Evolutionary conservation across 2,329 filamentous ascomycete genomes (phyloP).

Genomic region (Dryadomyces quercus-mongolicae): DNA sequence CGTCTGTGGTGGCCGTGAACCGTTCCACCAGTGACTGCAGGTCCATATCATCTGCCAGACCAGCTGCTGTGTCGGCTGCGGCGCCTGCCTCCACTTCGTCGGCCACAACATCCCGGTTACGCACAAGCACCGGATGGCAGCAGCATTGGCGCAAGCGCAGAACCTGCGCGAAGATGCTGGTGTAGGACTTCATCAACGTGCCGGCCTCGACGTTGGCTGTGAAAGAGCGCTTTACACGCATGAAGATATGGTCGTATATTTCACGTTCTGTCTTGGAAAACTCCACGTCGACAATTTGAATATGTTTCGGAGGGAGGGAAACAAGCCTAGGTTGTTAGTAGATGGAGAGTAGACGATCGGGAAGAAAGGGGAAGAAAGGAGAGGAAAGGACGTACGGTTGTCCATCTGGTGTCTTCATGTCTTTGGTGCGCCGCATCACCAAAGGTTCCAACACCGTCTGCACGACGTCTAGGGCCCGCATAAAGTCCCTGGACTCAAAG

Average conservation of each 20-base stretch:
- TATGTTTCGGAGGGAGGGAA: slow-evolving; percentile 63
- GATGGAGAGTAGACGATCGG: background rate
- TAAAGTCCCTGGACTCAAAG: slow-evolving; percentile 90
- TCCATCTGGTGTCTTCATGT: slow-evolving; percentile 92
- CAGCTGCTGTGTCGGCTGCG: slow-evolving; percentile 65
- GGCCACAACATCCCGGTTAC: slow-evolving; percentile 71
- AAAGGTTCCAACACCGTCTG: slow-evolving; percentile 92
- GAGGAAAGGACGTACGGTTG: slow-evolving; percentile 22
- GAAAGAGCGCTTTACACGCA: slow-evolving; percentile 71
- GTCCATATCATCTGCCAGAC: slow-evolving; percentile 92
- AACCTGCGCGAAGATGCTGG: slow-evolving; percentile 95
- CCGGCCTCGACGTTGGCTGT: slow-evolving; percentile 80
- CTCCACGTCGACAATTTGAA: slow-evolving; percentile 81
- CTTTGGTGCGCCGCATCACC: slow-evolving; percentile 90
- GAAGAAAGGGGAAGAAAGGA: no score
- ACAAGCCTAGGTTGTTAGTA: slow-evolving; percentile 42
- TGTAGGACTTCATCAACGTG: slow-evolving; percentile 88
- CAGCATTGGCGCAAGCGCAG: slow-evolving; percentile 85
- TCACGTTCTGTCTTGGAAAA: slow-evolving; percentile 75
- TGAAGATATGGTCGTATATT: slow-evolving; percentile 86
- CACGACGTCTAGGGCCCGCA: slow-evolving; percentile 87
- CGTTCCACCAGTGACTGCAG: slow-evolving; percentile 72
- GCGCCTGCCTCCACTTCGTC: slow-evolving; percentile 78
- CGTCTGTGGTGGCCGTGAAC: slow-evolving; percentile 60
- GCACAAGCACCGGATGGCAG: slow-evolving; percentile 82